Base-by-base conservation (phyloP, 441 rosid species). In the Mallotus repandus region DNA sequence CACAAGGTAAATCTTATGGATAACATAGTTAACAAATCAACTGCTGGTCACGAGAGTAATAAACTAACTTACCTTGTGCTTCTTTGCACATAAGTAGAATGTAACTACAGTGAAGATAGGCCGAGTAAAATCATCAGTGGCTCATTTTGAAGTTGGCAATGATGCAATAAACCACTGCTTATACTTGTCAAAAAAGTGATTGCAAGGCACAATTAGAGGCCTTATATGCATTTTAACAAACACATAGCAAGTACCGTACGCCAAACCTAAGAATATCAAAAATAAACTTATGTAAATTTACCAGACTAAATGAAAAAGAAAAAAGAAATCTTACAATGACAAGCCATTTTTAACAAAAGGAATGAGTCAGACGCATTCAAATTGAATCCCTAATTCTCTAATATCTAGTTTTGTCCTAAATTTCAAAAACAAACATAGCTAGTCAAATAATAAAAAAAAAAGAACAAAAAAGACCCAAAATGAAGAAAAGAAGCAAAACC, bases 51-150 rank as follows among this genome's bases (percentile, higher is more conserved):
- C 48, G 6, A 25, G 29, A 48, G 9, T 64, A 29, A 43, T 59
- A 3, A 22, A 60, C 62, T 46, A 22, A 60, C 62, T 46, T 43
- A 89, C 99, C 90, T 91, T 91, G 0, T 89, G 91, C 66, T 77
- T 89, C 68, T 88, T 95, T 4, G 95, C 95, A 67, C 97, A 91
- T 77, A 95, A 74, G 79, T 89, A 93, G 80, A 93, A 95, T 32
- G 98, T 94, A 74, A 86, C 97, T 2, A 95, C 96, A 45, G 94
- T 87, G 76, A 95, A 93, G 5, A 93, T 89, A 32, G 98, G 97
- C 25, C 97, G 82, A 19, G 86, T 79, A 55, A 90, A 91, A 62
- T 95, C 98, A 9, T 97, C 91, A 78, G 82, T 85, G 0, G 89
- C 86, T 66, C 86, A 76, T 61, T 97, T 88, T 1, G 95, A 88